Percentiles rank a stretch among this genome's conserved stretches.
phyloP scores from a whole-genome alignment of 2,329 filamentous ascomycete genomes.

The Penicillium sp. region DNA sequence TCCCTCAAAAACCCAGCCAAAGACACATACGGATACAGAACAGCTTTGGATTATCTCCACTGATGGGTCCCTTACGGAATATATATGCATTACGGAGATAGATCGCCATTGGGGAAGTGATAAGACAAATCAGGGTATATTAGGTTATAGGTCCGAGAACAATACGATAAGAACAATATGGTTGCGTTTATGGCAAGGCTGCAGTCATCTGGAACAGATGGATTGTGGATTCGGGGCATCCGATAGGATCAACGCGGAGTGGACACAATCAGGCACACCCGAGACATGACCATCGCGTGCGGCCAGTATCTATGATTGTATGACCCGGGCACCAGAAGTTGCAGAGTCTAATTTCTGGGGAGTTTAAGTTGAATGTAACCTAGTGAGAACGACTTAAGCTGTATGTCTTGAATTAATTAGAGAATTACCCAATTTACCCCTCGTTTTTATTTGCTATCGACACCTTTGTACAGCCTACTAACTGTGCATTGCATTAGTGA shows the following conservation, averaged over 20 bases:
- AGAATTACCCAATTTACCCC: background rate
- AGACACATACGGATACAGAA: background rate
- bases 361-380: conserved; percentile 3
- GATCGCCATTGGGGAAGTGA: no score
- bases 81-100: conserved; percentile 10
- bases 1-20: background rate
- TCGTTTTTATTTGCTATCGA: background rate
- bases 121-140: background rate
- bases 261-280: background rate
- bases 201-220: conserved; percentile 4
- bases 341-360: background rate
- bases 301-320: conserved; percentile 3
- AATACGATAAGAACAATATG: conserved; percentile 17
- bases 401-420: background rate
- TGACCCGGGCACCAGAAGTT: background rate
- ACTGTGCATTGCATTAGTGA: conserved; percentile 9
- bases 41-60: background rate
- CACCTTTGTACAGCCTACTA: background rate
- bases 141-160: conserved; percentile 7
- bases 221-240: conserved; percentile 5
- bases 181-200: conserved; percentile 12
- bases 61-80: background rate
- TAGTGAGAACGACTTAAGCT: background rate
- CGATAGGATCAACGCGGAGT: background rate
- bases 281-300: conserved; percentile 15